Conservation (phyloP, 805 yeast species). For the Schizosaccharomyces cryophilus region DNA sequence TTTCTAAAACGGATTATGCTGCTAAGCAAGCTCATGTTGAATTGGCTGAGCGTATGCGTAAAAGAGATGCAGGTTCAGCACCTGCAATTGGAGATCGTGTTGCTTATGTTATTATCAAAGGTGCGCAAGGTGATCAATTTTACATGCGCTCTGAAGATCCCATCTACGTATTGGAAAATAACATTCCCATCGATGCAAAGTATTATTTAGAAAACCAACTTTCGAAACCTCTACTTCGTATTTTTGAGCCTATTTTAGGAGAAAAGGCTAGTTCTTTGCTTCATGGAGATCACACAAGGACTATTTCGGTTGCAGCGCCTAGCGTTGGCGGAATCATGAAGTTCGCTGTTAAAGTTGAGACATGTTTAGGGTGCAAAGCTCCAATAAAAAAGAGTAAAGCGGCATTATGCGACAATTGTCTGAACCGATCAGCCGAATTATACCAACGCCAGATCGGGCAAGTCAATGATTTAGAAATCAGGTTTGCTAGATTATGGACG, state of each 20-base stretch:
- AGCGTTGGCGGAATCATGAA: conserved; percentile 72
- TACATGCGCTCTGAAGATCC: conserved; percentile 97
- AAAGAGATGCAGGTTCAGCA: conserved; percentile 92
- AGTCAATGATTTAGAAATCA: conserved; percentile 55
- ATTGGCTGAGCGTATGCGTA: conserved; percentile 81
- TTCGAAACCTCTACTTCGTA: conserved; percentile 75
- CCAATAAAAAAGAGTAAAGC: conserved; percentile 42
- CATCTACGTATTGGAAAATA: conserved; percentile 69
- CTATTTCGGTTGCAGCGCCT: conserved; percentile 42
- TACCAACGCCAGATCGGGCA: conserved; percentile 62
- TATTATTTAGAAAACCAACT: conserved; percentile 83
- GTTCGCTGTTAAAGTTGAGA: conserved; percentile 70
- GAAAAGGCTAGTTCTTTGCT: conserved; percentile 22
- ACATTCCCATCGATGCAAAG: conserved; percentile 79
- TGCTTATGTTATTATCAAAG: conserved; percentile 75
- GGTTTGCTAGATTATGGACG: conserved; percentile 81
- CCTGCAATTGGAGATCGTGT: conserved; percentile 95
- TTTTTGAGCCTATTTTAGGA: conserved; percentile 86
- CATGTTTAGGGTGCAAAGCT: conserved; percentile 69
- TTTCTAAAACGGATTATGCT: conserved; percentile 72
- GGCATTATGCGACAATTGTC: conserved; percentile 62
- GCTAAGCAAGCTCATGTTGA: conserved; percentile 96
- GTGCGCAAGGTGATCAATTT: conserved; percentile 57
- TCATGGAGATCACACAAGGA: conserved; percentile 63
- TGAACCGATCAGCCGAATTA: conserved; percentile 42